Percentiles rank a stretch among this genome's conserved stretches.
Conservation (phyloP, 106 monocot genomes). For the Dioscorea dumetorum region DNA sequence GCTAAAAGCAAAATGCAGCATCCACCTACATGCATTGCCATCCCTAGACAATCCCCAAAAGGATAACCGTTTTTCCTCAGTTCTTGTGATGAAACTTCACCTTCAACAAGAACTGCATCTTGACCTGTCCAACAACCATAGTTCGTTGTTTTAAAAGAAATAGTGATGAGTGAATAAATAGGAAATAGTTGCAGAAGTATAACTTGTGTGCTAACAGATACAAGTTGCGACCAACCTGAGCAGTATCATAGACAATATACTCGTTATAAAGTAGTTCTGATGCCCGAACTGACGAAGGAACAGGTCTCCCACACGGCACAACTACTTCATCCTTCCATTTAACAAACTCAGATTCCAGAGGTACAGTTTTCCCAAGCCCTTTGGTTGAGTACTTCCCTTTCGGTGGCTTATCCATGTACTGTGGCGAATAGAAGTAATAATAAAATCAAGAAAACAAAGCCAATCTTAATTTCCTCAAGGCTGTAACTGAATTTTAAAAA, state of each 20-base stretch:
- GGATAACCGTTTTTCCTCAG: constrained; percentile 12
- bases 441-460: background rate
- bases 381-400: constrained; percentile 95
- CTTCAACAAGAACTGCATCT: constrained; percentile 97
- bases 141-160: no score
- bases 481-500: no score
- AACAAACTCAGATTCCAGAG: constrained; percentile 69
- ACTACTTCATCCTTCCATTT: constrained; percentile 73
- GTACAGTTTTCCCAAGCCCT: constrained; percentile 87
- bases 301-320: constrained; percentile 94
- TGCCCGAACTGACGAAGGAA: constrained; percentile 43
- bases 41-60: no score
- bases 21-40: no score
- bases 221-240: constrained; percentile 46
- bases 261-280: constrained; percentile 89
- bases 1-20: no score
- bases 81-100: constrained; percentile 94
- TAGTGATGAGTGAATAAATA: no score
- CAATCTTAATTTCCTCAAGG: no score
- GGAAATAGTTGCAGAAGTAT: no score
- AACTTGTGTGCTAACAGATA: no score
- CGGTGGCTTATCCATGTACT: constrained; percentile 90
- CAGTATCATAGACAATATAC: constrained; percentile 87
- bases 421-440: constrained; percentile 4
- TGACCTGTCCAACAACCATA: constrained; percentile 45